Conservation (phyloP, 2,329 filamentous ascomycete genomes). For the Clonostachys byssicola region DNA sequence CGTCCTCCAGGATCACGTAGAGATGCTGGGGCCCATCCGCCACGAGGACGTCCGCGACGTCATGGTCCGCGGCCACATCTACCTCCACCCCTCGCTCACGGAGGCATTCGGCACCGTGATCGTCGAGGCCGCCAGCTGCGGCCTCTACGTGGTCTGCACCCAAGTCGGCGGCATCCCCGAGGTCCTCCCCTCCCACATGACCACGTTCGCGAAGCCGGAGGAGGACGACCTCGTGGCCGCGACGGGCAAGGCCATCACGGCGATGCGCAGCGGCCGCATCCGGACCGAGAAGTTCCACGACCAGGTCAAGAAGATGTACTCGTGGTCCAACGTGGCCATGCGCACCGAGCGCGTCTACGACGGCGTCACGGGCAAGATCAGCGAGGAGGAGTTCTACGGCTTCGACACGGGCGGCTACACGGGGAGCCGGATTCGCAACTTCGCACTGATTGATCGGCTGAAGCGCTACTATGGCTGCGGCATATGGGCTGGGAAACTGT, state of each 20-base stretch:
- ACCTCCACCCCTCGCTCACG: conserved; percentile 89
- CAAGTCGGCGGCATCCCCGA: conserved; percentile 96
- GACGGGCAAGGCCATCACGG: conserved; percentile 83
- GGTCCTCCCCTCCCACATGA: conserved; percentile 94
- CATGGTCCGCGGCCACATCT: conserved; percentile 96
- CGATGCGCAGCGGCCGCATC: conserved; percentile 79
- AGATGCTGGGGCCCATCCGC: conserved; percentile 85
- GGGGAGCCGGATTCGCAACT: conserved; percentile 72
- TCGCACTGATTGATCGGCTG: conserved; percentile 87
- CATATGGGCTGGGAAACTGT: conserved; percentile 97
- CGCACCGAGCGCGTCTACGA: conserved; percentile 95
- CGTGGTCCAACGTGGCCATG: conserved; percentile 91
- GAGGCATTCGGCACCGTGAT: conserved; percentile 98
- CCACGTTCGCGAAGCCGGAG: conserved; percentile 92
- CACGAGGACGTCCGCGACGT: conserved; percentile 97
- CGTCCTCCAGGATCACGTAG: conserved; percentile 87
- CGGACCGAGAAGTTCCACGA: conserved; percentile 94
- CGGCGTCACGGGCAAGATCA: conserved; percentile 82
- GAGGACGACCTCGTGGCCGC: conserved; percentile 91
- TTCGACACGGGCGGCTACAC: conserved; percentile 68
- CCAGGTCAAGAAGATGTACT: conserved; percentile 97
- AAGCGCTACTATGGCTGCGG: conserved; percentile 98
- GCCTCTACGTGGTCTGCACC: conserved; percentile 93
- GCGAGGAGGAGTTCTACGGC: conserved; percentile 84
- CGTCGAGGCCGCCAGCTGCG: conserved; percentile 93